Evolutionary conservation across 1,284 basidiomycete genomes (phyloP).

Genomic region (Irpex sp.): DNA sequence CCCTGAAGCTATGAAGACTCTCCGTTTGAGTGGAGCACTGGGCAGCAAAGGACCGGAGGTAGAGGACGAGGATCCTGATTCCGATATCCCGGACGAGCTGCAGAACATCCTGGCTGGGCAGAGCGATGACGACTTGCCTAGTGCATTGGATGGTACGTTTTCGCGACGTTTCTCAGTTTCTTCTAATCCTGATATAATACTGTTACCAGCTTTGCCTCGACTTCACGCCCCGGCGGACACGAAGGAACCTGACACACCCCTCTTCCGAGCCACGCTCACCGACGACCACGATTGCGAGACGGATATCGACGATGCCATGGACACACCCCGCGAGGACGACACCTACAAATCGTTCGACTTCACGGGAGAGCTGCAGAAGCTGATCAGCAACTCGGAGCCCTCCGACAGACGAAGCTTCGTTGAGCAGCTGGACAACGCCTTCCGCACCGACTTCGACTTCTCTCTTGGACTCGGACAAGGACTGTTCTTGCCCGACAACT

Average conservation of each 20-base stretch:
- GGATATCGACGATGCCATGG: conserved; percentile 13
- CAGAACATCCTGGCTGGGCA: conserved; percentile 56
- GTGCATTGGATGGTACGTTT: conserved; percentile 38
- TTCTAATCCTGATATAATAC: conserved; percentile 39
- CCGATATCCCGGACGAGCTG: conserved; percentile 74
- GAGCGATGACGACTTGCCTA: conserved; percentile 33
- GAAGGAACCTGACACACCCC: conserved; percentile 25
- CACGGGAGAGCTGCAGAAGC: conserved; percentile 69
- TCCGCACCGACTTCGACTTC: conserved; percentile 59
- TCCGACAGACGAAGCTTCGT: conserved; percentile 75
- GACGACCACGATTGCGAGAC: conserved; percentile 36
- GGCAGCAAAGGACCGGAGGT: conserved; percentile 47
- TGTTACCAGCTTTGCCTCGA: conserved; percentile 13
- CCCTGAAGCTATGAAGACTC: conserved; percentile 44
- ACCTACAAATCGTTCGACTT: conserved; percentile 85
- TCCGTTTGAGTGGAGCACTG: conserved; percentile 65
- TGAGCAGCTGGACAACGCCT: conserved; percentile 76
- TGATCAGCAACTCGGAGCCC: conserved; percentile 61
- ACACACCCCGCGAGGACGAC: conserved; percentile 42
- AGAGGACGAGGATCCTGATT: conserved; percentile 59
- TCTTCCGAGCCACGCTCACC: conserved; percentile 42
- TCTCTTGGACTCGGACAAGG: conserved; percentile 31
- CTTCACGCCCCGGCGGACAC: background rate
- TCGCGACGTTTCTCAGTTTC: conserved; percentile 27
- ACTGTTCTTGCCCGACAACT: conserved; percentile 30